Base-by-base conservation (phyloP, 2,329 filamentous ascomycete species). In the Fusarium duplospermum region DNA sequence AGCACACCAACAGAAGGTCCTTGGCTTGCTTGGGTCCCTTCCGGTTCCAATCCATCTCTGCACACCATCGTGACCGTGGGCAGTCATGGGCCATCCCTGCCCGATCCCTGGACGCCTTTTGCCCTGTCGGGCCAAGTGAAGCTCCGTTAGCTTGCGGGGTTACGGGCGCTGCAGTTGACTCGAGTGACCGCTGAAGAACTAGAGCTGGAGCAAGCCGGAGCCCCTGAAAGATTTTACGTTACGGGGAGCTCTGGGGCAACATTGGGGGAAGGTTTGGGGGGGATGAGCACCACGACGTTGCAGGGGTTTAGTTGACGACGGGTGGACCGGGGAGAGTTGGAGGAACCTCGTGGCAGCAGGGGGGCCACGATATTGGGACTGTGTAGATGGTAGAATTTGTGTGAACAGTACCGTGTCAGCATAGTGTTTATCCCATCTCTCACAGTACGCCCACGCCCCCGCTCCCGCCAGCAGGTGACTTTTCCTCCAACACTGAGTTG, bases 1-100 rank as follows among this genome's bases (percentile, higher is more conserved):
- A 62, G 35, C 72, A 67, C 70, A 62, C 71, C 59, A 74, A 59
- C 69, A 74, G 33, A 75, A 75, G 42, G 71, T 42, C 71, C 71
- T 67, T 65, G 58, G 58, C 62, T 54, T 54, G 35, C 42, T 62
- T 71, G 47, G 47, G 47, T 52, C 47, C 47, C 47, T 18, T 52
- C 47, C 18, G 27, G 47, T 20, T 52, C 47, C 47, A 18, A 31
- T 67, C 70, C 72, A 71, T 77, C 68, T 73, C 73, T 72, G 74
- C 71, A 74, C 66, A 78, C 73, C 77, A 78, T 78, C 77, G 77
- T 78, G 77, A 78, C 74, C 76, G 77, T 71, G 63, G 54, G 62
- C 62, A 62, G 61, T 63, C 76, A 76, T 63, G 69, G 70, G 64
- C 70, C 67, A 78, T 74, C 76, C 76, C 69, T 74, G 72, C 62